These are phyloP conservation scores for Verticillium tricorpus DNA, from an alignment of 2,329 filamentous ascomycete genomes.

Conservation along the genomic window DNA sequence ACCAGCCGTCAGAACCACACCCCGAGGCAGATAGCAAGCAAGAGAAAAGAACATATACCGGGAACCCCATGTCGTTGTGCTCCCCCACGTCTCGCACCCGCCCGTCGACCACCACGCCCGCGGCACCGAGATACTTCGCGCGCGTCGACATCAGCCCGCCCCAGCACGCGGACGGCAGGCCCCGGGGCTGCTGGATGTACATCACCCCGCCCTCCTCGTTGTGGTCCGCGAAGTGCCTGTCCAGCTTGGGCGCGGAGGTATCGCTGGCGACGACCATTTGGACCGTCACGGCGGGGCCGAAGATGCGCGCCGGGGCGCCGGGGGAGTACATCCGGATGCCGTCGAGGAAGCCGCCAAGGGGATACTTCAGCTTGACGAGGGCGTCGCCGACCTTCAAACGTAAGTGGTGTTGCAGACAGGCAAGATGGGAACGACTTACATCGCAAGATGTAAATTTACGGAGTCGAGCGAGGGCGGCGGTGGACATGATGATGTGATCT, in stretches of 20 bases:
- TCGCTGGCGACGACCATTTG: conserved; percentile 22
- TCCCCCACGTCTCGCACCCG: conserved; percentile 23
- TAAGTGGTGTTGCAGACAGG: not conserved
- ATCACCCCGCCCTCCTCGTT: conserved; percentile 19
- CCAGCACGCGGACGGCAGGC: conserved; percentile 21
- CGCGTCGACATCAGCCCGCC: conserved; percentile 24
- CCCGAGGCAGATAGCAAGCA: not conserved
- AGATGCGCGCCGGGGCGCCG: conserved; percentile 19
- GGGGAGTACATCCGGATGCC: conserved; percentile 19
- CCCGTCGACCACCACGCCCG: conserved; percentile 22
- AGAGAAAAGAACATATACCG: conserved; percentile 6
- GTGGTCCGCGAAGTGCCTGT: conserved; percentile 22
- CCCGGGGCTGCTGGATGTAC: conserved; percentile 23
- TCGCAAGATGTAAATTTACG: not conserved
- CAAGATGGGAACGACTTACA: not conserved
- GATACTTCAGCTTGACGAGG: conserved; percentile 22
- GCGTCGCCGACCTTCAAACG: conserved; percentile 17
- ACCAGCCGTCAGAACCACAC: not conserved
- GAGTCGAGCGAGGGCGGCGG: too few relatives aligned
- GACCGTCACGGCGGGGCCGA: conserved; percentile 23
- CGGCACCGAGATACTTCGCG: conserved; percentile 19
- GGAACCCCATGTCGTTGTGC: conserved; percentile 16
- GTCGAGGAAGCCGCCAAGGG: conserved; percentile 19
- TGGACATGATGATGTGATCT: too few relatives aligned
- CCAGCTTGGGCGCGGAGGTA: conserved; percentile 16